Evolutionary conservation across 1,284 basidiomycete species (phyloP).

Genomic region (Hemileia vastatrix): DNA sequence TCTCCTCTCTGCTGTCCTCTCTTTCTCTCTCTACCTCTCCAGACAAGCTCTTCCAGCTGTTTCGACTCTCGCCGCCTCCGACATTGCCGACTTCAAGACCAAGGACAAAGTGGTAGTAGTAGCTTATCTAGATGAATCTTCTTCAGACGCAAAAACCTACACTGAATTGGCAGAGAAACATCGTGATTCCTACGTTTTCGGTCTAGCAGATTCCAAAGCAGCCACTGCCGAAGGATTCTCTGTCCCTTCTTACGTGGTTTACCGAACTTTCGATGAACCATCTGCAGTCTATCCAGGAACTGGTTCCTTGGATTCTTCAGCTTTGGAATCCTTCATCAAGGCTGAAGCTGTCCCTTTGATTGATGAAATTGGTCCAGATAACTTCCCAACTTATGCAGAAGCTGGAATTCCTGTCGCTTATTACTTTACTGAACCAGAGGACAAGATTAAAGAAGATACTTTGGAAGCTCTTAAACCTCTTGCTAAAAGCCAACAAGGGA

Average conservation of each 20-base stretch:
- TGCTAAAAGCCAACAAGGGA: slow-evolving; percentile 71
- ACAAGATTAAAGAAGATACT: slow-evolving; percentile 56
- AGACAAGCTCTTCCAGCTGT: no score
- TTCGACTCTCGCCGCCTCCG: slow-evolving; percentile 62
- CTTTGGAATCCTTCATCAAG: slow-evolving; percentile 67
- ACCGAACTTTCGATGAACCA: slow-evolving; percentile 90
- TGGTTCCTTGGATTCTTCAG: slow-evolving; percentile 55
- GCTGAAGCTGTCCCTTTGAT: slow-evolving; percentile 78
- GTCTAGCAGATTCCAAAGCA: slow-evolving; percentile 62
- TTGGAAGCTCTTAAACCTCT: slow-evolving; percentile 61
- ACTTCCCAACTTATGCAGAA: slow-evolving; percentile 75
- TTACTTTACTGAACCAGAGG: slow-evolving; percentile 77
- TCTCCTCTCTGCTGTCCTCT: no score
- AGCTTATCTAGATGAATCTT: slow-evolving; percentile 65
- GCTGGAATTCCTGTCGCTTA: slow-evolving; percentile 84
- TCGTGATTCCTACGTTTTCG: slow-evolving; percentile 89
- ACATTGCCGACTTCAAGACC: slow-evolving; percentile 73
- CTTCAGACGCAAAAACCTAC: slow-evolving; percentile 63
- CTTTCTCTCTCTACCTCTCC: no score
- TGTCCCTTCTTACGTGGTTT: slow-evolving; percentile 75
- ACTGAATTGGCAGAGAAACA: slow-evolving; percentile 68
- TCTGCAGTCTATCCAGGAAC: no score
- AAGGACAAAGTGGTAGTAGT: slow-evolving; percentile 86
- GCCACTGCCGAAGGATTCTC: slow-evolving; percentile 63
- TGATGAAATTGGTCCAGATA: slow-evolving; percentile 88